phyloP scores from a whole-genome alignment of 2,329 filamentous ascomycete genomes.

The Arthrinium puccinioides region DNA sequence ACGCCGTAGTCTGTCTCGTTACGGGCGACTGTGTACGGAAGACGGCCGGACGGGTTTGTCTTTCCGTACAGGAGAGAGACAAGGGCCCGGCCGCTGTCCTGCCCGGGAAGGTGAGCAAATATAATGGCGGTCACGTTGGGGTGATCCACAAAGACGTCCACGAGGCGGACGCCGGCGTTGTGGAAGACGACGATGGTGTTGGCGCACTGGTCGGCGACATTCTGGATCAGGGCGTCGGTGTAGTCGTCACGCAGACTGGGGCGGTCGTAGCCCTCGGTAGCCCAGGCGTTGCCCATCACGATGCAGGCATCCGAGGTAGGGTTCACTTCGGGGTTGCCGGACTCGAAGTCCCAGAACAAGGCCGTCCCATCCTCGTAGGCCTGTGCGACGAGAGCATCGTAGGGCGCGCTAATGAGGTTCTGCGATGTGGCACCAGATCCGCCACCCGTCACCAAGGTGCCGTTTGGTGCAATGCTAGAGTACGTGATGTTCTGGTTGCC shows the following conservation, averaged over 20 bases:
- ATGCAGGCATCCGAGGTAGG: conserved; percentile 45
- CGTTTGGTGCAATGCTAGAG: conserved; percentile 24
- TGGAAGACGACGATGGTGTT: conserved; percentile 44
- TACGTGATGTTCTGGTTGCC: conserved; percentile 11
- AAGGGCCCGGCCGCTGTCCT: conserved; percentile 37
- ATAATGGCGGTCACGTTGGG: conserved; percentile 42
- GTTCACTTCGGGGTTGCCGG: conserved; percentile 26
- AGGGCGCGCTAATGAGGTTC: conserved; percentile 28
- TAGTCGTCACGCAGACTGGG: conserved; percentile 50
- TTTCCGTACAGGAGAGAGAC: conserved; percentile 34
- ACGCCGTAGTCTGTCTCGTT: conserved; percentile 32
- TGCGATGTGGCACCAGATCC: conserved; percentile 30
- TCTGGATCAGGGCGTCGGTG: conserved; percentile 35
- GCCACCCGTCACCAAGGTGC: conserved; percentile 28
- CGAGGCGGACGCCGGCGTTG: conserved; percentile 39
- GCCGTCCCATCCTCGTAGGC: conserved; percentile 34
- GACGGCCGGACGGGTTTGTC: conserved; percentile 30
- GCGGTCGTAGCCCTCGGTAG: conserved; percentile 54
- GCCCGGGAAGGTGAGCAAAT: conserved; percentile 41
- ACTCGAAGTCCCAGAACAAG: conserved; percentile 36
- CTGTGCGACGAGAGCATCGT: conserved; percentile 28
- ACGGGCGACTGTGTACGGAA: conserved; percentile 38
- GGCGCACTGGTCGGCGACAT: conserved; percentile 36
- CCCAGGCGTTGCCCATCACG: conserved; percentile 46
- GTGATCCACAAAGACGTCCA: conserved; percentile 41